These are phyloP conservation scores for Hypoxylon crocopeplum DNA, from an alignment of 495 filamentous ascomycete genomes.

Conservation along the genomic window DNA sequence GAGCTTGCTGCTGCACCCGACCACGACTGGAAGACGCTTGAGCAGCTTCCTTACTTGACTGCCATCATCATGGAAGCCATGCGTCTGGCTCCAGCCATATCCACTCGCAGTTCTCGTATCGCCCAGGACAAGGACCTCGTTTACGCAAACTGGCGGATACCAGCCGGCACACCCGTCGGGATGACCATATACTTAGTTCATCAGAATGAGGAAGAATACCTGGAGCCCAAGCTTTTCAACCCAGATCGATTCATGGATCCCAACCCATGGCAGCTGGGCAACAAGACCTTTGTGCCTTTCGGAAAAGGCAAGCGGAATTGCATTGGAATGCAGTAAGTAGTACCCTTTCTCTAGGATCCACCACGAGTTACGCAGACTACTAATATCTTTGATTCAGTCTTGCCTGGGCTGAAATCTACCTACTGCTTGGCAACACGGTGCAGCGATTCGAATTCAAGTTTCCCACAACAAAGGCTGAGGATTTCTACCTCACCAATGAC, in stretches of 20 bases:
- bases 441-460: conserved; percentile 16
- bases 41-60: conserved; percentile 39
- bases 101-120: conserved; percentile 47
- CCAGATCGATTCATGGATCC: conserved; percentile 51
- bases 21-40: conserved; percentile 24
- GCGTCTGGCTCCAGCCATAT: conserved; percentile 41
- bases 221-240: conserved; percentile 43
- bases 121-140: conserved; percentile 44
- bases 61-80: conserved; percentile 46
- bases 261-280: background rate
- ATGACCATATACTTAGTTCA: conserved; percentile 46
- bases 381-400: conserved; percentile 21
- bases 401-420: conserved; percentile 25
- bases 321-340: conserved; percentile 25
- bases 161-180: conserved; percentile 46
- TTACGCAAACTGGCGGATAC: conserved; percentile 55
- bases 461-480: conserved; percentile 14
- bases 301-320: conserved; percentile 23
- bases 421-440: conserved; percentile 17
- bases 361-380: conserved; percentile 16
- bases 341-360: background rate
- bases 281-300: conserved; percentile 32
- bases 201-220: conserved; percentile 35
- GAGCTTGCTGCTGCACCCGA: conserved; percentile 28
- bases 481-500: conserved; percentile 8